Evolutionary conservation across 169 alveolate species (phyloP).

Genomic region (Perkinsus chesapeaki): DNA sequence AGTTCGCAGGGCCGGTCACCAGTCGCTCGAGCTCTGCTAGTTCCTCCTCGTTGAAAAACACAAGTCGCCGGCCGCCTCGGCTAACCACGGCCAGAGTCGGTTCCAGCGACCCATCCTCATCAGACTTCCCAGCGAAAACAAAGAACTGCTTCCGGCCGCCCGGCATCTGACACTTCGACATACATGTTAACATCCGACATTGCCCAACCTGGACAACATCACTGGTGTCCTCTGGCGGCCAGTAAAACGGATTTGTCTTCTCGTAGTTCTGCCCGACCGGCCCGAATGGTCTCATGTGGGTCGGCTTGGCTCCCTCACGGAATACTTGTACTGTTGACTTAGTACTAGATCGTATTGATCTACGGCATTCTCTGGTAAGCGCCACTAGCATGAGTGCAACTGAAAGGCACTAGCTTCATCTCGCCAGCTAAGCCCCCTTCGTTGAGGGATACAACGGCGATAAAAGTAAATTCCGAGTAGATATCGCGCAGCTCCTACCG

Average conservation of each 20-base stretch:
- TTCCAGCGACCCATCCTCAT: not conserved
- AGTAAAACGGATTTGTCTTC: not conserved
- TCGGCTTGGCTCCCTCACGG: not conserved
- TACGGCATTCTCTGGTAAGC: not conserved
- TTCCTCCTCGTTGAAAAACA: not conserved
- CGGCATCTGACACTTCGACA: not conserved
- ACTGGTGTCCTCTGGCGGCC: not conserved
- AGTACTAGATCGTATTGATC: not conserved
- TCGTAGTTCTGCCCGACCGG: not conserved
- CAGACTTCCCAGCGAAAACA: not conserved
- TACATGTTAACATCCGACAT: not conserved
- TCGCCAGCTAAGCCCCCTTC: no score
- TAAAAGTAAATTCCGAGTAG: no score
- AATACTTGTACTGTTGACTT: not conserved
- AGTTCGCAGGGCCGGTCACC: not conserved
- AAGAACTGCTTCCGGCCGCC: not conserved
- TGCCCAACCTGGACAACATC: not conserved
- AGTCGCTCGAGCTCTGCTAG: not conserved
- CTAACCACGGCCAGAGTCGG: not conserved
- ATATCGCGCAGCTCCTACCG: no score
- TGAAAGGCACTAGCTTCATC: no score
- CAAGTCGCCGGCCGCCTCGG: not conserved
- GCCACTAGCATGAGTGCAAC: not conserved
- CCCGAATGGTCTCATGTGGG: not conserved
- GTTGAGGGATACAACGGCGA: no score